Percentiles rank a stretch among this genome's conserved stretches.
These are phyloP conservation scores for Aristolochia fimbriata DNA, from an alignment of 164 flowering plant genomes.

Conservation along the genomic window DNA sequence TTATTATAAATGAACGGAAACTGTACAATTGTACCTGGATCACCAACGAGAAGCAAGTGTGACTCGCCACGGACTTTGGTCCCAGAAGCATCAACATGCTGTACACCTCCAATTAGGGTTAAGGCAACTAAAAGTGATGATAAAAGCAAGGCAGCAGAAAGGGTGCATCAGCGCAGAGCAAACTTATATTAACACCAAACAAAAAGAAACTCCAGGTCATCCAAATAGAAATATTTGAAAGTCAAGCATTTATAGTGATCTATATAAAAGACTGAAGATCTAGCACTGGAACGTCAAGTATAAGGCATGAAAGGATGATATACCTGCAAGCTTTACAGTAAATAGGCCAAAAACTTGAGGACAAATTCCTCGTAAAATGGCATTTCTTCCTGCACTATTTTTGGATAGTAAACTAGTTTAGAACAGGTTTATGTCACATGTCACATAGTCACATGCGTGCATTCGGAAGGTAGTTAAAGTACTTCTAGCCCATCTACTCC, in stretches of 20 bases:
- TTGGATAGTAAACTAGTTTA: not conserved
- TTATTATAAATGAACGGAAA: too few relatives aligned
- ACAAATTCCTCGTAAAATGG: conserved; percentile 77
- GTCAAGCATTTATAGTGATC: not conserved
- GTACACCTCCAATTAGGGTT: conserved; percentile 95
- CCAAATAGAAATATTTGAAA: not conserved
- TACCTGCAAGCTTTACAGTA: conserved; percentile 96
- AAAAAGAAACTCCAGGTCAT: not conserved
- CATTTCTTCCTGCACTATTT: conserved; percentile 66
- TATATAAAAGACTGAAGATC: conserved; percentile 3
- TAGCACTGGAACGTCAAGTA: not conserved
- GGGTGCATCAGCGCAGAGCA: not conserved
- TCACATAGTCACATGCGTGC: too few relatives aligned
- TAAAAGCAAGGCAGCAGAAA: not conserved
- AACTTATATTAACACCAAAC: not conserved
- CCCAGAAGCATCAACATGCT: conserved; percentile 94
- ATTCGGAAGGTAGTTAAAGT: too few relatives aligned
- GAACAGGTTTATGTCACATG: not conserved
- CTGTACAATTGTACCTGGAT: conserved; percentile 49
- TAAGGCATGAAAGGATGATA: not conserved
- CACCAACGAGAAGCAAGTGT: conserved; percentile 94
- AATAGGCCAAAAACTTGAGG: conserved; percentile 97
- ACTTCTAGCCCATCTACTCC: too few relatives aligned
- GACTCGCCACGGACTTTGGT: conserved; percentile 96
- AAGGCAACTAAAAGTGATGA: conserved; percentile 48